Evolutionary conservation across 768 basidiomycete genomes (phyloP), one percentile per base, ranked within the genome.

Genomic region (Leccinum arenicola): DNA sequence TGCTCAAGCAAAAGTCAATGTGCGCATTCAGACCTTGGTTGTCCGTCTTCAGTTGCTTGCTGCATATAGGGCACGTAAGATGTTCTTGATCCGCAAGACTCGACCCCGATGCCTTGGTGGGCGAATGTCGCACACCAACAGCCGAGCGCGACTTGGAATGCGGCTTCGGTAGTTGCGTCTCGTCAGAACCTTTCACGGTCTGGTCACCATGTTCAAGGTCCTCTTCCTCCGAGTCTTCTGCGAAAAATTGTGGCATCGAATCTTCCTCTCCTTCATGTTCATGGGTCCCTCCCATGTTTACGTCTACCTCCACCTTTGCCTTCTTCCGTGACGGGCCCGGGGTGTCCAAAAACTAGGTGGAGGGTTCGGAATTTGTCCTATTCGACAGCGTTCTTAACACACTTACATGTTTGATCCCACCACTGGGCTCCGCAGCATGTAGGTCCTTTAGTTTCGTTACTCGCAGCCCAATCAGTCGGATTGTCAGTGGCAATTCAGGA

Each of bases 371-470:
- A 50, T 47, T 48, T 49, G 31, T 33, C 33, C 17, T 40, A 23
- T 43, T 47, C 29, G 40, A 15, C 17, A 54, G 9, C 23, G 29
- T 57, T 57, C 11, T 29, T n/a, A 15, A n/a, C 19, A n/a, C 19
- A 68, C 80, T 54, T 67, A 93, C 94, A 57, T 85, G 81, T 70
- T 89, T 88, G 61, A 97, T 93, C 1, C 91, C 89, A 54, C 71
- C 76, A 4, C 66, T 45, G 12, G 77, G 70, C 43, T 78, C 73
- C 48, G 68, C 59, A 6, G 78, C 78, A 58, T 82, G 81, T 31
- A 95, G 73, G 74, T 99, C 96, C 68, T 91, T 91, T 64, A 99
- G 75, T 61, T 92, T 95, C 4, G 92, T 95, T 10, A 96, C 80
- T 49, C 95, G 80, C 27, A 99, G 75, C 6, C 96, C 96, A 62